Conservation (phyloP, 2,329 filamentous ascomycete genomes). For the Aspergillus ruber region DNA sequence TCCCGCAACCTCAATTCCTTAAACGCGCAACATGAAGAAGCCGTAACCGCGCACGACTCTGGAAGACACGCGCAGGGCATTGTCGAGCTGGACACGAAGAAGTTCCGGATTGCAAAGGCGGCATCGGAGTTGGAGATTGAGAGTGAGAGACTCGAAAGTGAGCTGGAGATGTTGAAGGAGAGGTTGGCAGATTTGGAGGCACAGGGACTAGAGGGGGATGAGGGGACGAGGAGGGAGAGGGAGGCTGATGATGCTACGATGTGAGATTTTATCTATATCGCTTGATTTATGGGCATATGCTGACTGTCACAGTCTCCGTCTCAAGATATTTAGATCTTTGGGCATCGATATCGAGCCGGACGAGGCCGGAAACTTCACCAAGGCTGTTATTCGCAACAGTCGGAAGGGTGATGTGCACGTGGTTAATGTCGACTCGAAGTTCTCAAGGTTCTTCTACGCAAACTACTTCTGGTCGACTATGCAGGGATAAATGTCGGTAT, state of each 20-base stretch:
- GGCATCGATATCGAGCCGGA: slow-evolving; percentile 87
- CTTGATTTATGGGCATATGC: slow-evolving; percentile 1
- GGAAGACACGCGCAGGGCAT: slow-evolving; percentile 78
- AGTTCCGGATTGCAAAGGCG: slow-evolving; percentile 90
- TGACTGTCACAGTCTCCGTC: slow-evolving; percentile 53
- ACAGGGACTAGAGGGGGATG: slow-evolving; percentile 74
- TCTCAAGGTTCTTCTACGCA: slow-evolving; percentile 84
- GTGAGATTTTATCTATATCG: slow-evolving; percentile 16
- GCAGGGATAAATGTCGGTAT: slow-evolving; percentile 39
- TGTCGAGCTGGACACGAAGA: slow-evolving; percentile 79
- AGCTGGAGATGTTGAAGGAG: slow-evolving; percentile 67
- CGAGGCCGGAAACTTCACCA: slow-evolving; percentile 70
- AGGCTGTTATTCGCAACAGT: slow-evolving; percentile 78
- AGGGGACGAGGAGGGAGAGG: slow-evolving; percentile 45
- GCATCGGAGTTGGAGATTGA: slow-evolving; percentile 87
- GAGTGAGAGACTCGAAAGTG: slow-evolving; percentile 78
- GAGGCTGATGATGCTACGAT: slow-evolving; percentile 46
- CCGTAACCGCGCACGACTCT: slow-evolving; percentile 66
- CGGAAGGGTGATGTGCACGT: slow-evolving; percentile 89
- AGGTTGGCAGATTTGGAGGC: slow-evolving; percentile 75
- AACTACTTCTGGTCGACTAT: slow-evolving; percentile 94
- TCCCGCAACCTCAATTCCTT: slow-evolving; percentile 70
- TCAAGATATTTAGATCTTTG: slow-evolving; percentile 85
- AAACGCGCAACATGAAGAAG: slow-evolving; percentile 68
- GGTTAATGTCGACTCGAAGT: slow-evolving; percentile 88